Evolutionary conservation across 2,329 filamentous ascomycete species (phyloP).

Genomic region (Alternaria novae-zelandiae): DNA sequence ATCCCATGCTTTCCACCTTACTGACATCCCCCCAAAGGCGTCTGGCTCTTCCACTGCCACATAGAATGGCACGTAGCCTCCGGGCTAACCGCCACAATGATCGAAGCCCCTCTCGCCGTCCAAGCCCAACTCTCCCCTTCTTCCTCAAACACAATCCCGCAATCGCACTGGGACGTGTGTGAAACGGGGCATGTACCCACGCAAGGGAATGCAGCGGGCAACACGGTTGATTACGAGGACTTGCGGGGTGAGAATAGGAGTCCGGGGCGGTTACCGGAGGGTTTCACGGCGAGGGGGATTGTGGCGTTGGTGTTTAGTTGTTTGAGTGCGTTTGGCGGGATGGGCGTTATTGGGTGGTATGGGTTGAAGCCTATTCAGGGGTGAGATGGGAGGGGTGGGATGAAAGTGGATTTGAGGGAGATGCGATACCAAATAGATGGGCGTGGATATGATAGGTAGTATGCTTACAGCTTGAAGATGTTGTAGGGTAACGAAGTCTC

Average conservation of each 20-base stretch:
- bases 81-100: constrained; percentile 59
- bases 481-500: background rate
- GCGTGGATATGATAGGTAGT: background rate
- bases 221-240: constrained; percentile 68
- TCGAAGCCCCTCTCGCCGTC: constrained; percentile 62
- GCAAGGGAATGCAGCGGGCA: constrained; percentile 76
- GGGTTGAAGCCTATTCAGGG: constrained; percentile 53
- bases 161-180: constrained; percentile 67
- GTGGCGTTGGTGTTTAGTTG: constrained; percentile 77
- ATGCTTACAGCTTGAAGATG: background rate
- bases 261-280: constrained; percentile 65
- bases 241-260: constrained; percentile 58
- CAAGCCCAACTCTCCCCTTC: constrained; percentile 55
- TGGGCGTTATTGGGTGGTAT: constrained; percentile 72
- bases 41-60: constrained; percentile 45
- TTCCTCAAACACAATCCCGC: constrained; percentile 57
- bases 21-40: background rate
- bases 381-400: background rate
- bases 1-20: background rate
- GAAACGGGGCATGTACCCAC: constrained; percentile 58
- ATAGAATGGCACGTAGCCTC: constrained; percentile 52
- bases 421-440: background rate
- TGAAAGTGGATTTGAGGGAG: background rate
- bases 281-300: constrained; percentile 74
- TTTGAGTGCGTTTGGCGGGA: constrained; percentile 71